A percentile compares a stretch with the other conserved stretches of the same genome.
phyloP scores from a whole-genome alignment of 192 early-diverging fungal genomes.

The Coemansia biformis region DNA sequence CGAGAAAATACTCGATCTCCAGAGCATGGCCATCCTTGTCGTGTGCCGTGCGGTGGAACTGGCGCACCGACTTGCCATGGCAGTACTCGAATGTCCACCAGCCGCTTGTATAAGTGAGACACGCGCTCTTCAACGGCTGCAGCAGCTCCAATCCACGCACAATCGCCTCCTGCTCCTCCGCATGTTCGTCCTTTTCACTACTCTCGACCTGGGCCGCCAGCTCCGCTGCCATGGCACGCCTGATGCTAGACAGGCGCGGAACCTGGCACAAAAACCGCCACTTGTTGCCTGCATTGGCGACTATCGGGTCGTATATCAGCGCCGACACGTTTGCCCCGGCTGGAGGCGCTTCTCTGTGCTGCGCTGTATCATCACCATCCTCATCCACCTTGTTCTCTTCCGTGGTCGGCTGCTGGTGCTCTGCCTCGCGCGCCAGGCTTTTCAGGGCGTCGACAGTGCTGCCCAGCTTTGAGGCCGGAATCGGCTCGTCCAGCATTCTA shows the following conservation, averaged over 20 bases:
- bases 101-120: conserved; percentile 49
- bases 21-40: conserved; percentile 25
- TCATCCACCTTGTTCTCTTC: neutral
- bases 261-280: conserved; percentile 53
- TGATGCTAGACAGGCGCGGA: conserved; percentile 34
- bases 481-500: conserved; percentile 11
- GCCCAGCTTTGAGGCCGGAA: conserved; percentile 22
- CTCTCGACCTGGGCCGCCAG: conserved; percentile 9
- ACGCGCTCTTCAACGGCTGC: conserved; percentile 34
- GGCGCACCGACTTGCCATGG: conserved; percentile 57
- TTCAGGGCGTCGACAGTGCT: conserved; percentile 5
- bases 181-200: conserved; percentile 30
- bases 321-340: neutral
- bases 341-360: neutral
- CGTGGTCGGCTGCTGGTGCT: neutral
- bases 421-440: neutral
- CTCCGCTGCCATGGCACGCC: conserved; percentile 4
- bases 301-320: conserved; percentile 24
- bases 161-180: conserved; percentile 21
- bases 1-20: conserved; percentile 42
- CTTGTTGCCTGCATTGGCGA: conserved; percentile 8
- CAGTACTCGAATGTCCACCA: conserved; percentile 90
- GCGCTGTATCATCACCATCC: too few species aligned
- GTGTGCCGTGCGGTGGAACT: conserved; percentile 51
- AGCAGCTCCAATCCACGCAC: conserved; percentile 57